Conservation (phyloP, 345 rosid genomes). For the Eucalyptus grandis region DNA sequence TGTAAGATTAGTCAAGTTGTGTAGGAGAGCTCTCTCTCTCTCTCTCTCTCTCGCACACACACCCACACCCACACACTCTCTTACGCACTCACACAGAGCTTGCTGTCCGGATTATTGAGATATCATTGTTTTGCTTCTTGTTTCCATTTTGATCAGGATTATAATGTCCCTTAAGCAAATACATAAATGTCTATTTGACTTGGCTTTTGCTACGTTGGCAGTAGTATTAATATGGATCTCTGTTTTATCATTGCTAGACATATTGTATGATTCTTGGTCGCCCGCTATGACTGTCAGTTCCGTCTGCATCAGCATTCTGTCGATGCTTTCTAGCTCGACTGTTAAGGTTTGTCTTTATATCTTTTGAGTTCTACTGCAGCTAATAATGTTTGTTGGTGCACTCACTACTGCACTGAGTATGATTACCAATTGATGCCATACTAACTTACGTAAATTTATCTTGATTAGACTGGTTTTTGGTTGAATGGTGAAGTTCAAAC, state of each 20-base stretch:
- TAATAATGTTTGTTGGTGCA: not conserved
- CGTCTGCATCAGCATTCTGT: constrained; percentile 94
- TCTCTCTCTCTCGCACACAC: not conserved
- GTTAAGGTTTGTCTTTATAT: constrained; percentile 44
- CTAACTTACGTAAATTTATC: not conserved
- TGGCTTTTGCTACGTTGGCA: not conserved
- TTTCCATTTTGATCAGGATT: not conserved
- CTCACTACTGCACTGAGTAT: not conserved
- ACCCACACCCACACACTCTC: not conserved
- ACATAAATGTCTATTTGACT: not conserved
- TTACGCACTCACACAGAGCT: not conserved
- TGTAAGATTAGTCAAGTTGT: not conserved
- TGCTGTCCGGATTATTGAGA: not conserved
- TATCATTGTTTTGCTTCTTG: not conserved
- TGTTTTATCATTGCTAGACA: constrained; percentile 38
- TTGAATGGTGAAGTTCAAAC: not conserved
- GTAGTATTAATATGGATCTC: not conserved
- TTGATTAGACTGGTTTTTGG: not conserved
- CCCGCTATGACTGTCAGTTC: constrained; percentile 99
- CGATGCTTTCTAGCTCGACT: constrained; percentile 96
- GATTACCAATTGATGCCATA: not conserved
- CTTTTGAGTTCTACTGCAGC: not conserved
- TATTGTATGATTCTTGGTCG: constrained; percentile 97
- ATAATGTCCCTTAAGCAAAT: not conserved
- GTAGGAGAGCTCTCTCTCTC: not conserved